Evolutionary conservation across 495 filamentous ascomycete genomes (phyloP).

Genomic region (Talaromyces adpressus): DNA sequence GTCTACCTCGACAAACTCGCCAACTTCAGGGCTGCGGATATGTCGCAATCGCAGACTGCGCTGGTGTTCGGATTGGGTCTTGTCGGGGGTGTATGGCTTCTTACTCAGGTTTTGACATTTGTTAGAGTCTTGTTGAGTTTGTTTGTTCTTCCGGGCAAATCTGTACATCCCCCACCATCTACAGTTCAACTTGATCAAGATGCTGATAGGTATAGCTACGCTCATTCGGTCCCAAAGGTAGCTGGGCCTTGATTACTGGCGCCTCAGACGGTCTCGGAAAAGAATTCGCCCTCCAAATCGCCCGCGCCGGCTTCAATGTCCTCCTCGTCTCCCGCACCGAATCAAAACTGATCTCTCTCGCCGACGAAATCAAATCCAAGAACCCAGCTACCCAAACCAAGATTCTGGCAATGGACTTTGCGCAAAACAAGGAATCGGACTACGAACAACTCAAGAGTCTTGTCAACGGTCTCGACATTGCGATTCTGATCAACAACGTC

Average conservation of each 20-base stretch:
- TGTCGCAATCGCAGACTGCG: slow-evolving; percentile 7
- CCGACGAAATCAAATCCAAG: slow-evolving; percentile 64
- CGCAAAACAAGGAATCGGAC: slow-evolving; percentile 65
- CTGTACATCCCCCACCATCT: slow-evolving; percentile 37
- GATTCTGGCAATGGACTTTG: slow-evolving; percentile 85
- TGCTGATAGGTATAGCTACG: slow-evolving; percentile 54
- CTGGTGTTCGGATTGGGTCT: slow-evolving; percentile 9
- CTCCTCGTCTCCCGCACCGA: slow-evolving; percentile 89
- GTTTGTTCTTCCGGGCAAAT: slow-evolving; percentile 66
- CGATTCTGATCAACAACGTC: slow-evolving; percentile 94
- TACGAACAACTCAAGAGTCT: slow-evolving; percentile 63
- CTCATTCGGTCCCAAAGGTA: slow-evolving; percentile 85
- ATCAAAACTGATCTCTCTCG: slow-evolving; percentile 75
- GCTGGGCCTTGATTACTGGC: slow-evolving; percentile 92
- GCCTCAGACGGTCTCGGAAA: slow-evolving; percentile 96
- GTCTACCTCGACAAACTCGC: slow-evolving; percentile 28
- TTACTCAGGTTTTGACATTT: slow-evolving; percentile 51
- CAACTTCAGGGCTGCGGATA: slow-evolving; percentile 10
- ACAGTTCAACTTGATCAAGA: not conserved
- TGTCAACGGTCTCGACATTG: slow-evolving; percentile 68
- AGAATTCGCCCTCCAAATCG: slow-evolving; percentile 88
- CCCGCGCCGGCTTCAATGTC: slow-evolving; percentile 86
- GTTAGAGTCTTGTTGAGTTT: slow-evolving; percentile 60
- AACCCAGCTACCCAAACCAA: slow-evolving; percentile 59
- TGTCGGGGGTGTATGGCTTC: slow-evolving; percentile 54